Percentiles rank a stretch among this genome's conserved stretches.
Evolutionary conservation across 352 stramenopile species (phyloP).

Genomic region (Pythium dissimile): DNA sequence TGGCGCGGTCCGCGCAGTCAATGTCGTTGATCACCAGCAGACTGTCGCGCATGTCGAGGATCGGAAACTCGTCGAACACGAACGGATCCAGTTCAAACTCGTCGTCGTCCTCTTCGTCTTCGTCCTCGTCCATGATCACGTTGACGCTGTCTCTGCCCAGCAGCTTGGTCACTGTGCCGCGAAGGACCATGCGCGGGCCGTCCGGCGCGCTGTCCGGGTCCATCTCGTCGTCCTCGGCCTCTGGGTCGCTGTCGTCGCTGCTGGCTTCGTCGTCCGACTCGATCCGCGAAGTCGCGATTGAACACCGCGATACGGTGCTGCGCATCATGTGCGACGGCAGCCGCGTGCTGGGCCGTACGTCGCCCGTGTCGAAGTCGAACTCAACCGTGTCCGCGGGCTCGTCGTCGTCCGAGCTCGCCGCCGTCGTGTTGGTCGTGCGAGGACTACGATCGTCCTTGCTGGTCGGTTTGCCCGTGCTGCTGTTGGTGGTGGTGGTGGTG

Average conservation of each 20-base stretch:
- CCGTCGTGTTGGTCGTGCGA: slow-evolving; percentile 24
- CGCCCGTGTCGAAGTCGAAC: slow-evolving; percentile 26
- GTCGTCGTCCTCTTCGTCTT: slow-evolving; percentile 24
- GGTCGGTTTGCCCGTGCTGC: not conserved
- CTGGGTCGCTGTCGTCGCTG: not conserved
- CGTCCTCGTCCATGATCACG: slow-evolving; percentile 28
- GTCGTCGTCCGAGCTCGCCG: slow-evolving; percentile 16
- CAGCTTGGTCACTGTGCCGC: slow-evolving; percentile 12
- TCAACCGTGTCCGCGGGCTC: slow-evolving; percentile 15
- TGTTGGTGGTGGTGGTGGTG: not conserved
- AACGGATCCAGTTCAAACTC: slow-evolving; percentile 13
- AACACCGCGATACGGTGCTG: slow-evolving; percentile 1
- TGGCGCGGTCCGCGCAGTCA: slow-evolving; percentile 12
- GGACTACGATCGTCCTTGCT: slow-evolving; percentile 23
- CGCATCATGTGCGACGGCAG: slow-evolving; percentile 19
- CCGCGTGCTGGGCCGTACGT: slow-evolving; percentile 16
- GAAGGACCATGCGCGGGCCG: slow-evolving; percentile 13
- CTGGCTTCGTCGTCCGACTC: slow-evolving; percentile 10
- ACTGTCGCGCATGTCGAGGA: slow-evolving; percentile 5
- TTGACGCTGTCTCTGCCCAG: slow-evolving; percentile 22
- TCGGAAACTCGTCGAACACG: slow-evolving; percentile 20
- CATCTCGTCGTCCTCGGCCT: slow-evolving; percentile 24
- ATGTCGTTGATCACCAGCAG: slow-evolving; percentile 11
- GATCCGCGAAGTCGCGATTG: not conserved
- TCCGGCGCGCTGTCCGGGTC: slow-evolving; percentile 22